A percentile compares a stretch with the other conserved stretches of the same genome.
phyloP scores from a whole-genome alignment of 352 stramenopile genomes.

The Pythium scleroteichum region DNA sequence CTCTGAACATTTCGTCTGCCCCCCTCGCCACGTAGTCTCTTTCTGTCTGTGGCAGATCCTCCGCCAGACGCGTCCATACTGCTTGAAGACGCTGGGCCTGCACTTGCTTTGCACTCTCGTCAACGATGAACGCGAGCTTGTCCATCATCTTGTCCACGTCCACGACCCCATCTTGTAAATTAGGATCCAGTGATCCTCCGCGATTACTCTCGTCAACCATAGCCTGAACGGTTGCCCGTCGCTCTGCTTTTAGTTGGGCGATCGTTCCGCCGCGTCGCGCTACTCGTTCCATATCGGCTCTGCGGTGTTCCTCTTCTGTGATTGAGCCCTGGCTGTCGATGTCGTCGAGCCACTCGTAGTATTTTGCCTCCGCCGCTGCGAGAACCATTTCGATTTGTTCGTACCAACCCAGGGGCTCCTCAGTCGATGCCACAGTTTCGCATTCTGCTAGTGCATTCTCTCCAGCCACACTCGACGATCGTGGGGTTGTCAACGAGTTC shows the following conservation, averaged over 20 bases:
- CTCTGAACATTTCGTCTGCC: slow-evolving; percentile 59
- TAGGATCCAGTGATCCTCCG: not conserved
- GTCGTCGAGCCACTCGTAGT: slow-evolving; percentile 23
- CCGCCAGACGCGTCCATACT: slow-evolving; percentile 44
- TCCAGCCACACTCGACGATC: no score
- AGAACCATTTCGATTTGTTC: slow-evolving; percentile 35
- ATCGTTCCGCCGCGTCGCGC: slow-evolving; percentile 13
- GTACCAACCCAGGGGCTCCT: slow-evolving; percentile 27
- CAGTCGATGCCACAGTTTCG: not conserved
- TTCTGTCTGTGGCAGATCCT: slow-evolving; percentile 43
- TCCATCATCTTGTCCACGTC: slow-evolving; percentile 37
- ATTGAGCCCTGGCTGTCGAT: slow-evolving; percentile 26
- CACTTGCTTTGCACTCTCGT: slow-evolving; percentile 36
- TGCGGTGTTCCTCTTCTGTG: slow-evolving; percentile 19
- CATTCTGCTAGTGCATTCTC: no score
- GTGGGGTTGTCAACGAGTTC: no score
- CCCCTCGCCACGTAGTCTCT: slow-evolving; percentile 50
- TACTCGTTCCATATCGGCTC: slow-evolving; percentile 17
- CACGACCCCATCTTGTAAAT: not conserved
- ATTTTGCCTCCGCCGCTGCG: slow-evolving; percentile 25
- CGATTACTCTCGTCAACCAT: slow-evolving; percentile 2
- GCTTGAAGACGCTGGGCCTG: slow-evolving; percentile 13
- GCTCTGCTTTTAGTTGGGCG: slow-evolving; percentile 12
- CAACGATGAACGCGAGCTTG: slow-evolving; percentile 44
- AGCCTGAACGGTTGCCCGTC: slow-evolving; percentile 5